Evolutionary conservation across 2,329 filamentous ascomycete genomes (phyloP), one percentile per base, ranked within the genome.

Genomic region (Aureobasidium sp.): DNA sequence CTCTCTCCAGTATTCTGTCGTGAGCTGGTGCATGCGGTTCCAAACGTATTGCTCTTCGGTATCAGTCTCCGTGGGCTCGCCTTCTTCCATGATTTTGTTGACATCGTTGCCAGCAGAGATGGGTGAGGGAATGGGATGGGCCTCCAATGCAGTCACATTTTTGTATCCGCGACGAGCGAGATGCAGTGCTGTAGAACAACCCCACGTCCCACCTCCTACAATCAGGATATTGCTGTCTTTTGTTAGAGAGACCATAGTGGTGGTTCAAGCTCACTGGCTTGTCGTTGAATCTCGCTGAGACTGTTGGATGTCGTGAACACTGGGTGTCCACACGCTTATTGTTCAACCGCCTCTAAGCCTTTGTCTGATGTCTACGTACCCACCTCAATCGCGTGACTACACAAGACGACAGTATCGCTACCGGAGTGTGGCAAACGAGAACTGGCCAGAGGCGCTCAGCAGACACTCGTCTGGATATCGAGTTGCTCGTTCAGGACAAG

Each of bases 21-120:
- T 70, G 61, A 75, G 66, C 61, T 73, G 68, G 57, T 70, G 67
- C 19, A 74, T 65, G 7, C 63, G 66, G 37, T 70, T 67, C 68
- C 70, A 76, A 66, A 70, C 71, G 65, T 68, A 73, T 52, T 68
- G 69, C n/a, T 75, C 70, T 60, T 72, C 68, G 33, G 68, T 65
- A 62, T 73, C 54, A 8, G 14, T 37, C 8, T 47, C 22, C 0
- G 35, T 56, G 1, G 39, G 60, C 56, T 24, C 42, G 76, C 76
- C 67, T 72, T 75, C 62, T 68, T 78, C 70, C 75, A 76, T 74
- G 60, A 81, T 80, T 63, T 80, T 80, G 66, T 80, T 79, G 44
- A 80, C 70, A 65, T 81, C 79, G 69, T 79, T 79, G n/a, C 78
- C 78, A 3, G 78, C 78, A 15, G 78, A 76, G 57, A 79, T 78